These are phyloP conservation scores for Aspergillus incahuasiensis DNA, from an alignment of 495 filamentous ascomycete species.

Conservation along the genomic window DNA sequence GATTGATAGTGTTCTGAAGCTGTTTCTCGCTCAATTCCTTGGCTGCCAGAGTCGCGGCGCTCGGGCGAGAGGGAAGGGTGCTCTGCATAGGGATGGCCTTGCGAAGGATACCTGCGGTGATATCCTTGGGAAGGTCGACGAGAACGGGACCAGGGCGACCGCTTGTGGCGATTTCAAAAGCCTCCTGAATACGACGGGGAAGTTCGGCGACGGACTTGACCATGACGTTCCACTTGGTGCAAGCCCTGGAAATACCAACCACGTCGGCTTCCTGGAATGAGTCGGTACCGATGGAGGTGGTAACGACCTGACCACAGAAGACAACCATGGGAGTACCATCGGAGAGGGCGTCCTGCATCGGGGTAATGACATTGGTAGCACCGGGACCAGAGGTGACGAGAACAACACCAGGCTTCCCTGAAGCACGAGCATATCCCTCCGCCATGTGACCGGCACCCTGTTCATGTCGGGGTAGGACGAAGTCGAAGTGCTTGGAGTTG, in stretches of 20 bases:
- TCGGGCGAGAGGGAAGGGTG: slow-evolving; percentile 50
- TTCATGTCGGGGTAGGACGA: slow-evolving; percentile 58
- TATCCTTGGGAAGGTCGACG: slow-evolving; percentile 58
- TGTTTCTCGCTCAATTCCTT: slow-evolving; percentile 44
- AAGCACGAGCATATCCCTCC: slow-evolving; percentile 58
- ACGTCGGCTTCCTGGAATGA: slow-evolving; percentile 63
- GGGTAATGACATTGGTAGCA: slow-evolving; percentile 58
- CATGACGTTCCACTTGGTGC: slow-evolving; percentile 65
- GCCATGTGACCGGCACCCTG: slow-evolving; percentile 66
- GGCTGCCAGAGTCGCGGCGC: slow-evolving; percentile 50
- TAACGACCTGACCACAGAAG: slow-evolving; percentile 57
- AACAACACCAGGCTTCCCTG: slow-evolving; percentile 56
- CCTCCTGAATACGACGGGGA: slow-evolving; percentile 55
- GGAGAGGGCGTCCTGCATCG: slow-evolving; percentile 57
- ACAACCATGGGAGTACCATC: slow-evolving; percentile 62
- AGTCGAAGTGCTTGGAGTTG: slow-evolving; percentile 58
- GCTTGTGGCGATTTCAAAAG: slow-evolving; percentile 57
- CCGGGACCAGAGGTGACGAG: slow-evolving; percentile 63
- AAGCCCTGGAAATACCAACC: slow-evolving; percentile 56
- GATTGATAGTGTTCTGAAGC: slow-evolving; percentile 45
- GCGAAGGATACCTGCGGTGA: slow-evolving; percentile 48
- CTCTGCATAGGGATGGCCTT: slow-evolving; percentile 51
- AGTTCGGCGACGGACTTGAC: slow-evolving; percentile 57
- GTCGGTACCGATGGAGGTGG: slow-evolving; percentile 53
- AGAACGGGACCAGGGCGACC: slow-evolving; percentile 58